phyloP scores from a whole-genome alignment of 768 basidiomycete species.

The Naganishia randhawae region DNA sequence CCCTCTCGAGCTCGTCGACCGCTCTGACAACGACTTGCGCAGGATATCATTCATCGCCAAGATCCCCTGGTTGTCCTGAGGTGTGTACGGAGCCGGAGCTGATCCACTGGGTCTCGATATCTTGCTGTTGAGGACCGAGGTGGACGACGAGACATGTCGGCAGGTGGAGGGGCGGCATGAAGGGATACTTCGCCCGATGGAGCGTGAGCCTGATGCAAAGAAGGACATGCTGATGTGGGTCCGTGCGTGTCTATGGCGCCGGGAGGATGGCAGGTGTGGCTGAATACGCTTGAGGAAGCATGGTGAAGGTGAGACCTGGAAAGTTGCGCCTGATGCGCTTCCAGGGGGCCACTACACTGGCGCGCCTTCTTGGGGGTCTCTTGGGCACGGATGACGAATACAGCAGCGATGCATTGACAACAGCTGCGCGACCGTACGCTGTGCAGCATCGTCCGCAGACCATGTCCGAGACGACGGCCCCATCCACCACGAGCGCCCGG shows the following conservation, averaged over 20 bases:
- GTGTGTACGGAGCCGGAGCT: background rate
- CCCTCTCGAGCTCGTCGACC: background rate
- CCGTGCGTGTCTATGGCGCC: too few species aligned
- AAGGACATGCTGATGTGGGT: too few species aligned
- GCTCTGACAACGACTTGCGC: background rate
- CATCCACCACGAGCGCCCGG: background rate
- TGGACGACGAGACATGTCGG: background rate
- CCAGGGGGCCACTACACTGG: background rate
- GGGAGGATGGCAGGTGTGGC: too few species aligned
- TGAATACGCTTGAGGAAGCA: too few species aligned
- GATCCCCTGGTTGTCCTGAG: background rate
- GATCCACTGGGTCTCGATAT: conserved; percentile 13
- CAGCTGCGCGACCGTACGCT: too few species aligned
- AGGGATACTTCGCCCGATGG: background rate
- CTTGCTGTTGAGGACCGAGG: background rate
- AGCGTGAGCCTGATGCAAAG: background rate
- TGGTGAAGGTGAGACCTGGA: background rate
- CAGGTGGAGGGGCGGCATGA: background rate
- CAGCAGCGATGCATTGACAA: too few species aligned
- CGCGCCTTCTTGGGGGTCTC: background rate
- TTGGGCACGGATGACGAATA: conserved; percentile 8
- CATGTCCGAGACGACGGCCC: background rate
- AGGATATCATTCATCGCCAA: background rate
- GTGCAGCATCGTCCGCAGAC: background rate
- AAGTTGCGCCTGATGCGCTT: conserved; percentile 13